Evolutionary conservation across 768 basidiomycete species (phyloP), one percentile per base, ranked within the genome.

Genomic region (Leccinum longicurvipes): DNA sequence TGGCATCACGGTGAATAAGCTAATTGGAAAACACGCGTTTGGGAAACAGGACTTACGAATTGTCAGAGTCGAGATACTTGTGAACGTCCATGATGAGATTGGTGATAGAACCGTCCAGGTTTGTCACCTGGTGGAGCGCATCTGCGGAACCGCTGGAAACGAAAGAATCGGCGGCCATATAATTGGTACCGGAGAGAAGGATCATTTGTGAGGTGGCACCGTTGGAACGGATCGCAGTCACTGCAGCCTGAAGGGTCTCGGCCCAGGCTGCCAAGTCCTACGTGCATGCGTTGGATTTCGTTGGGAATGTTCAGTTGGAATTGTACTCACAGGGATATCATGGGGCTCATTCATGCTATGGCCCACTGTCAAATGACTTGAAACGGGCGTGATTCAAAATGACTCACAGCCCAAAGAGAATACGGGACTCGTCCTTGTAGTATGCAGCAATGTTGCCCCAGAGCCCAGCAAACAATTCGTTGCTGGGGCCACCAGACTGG

Each of bases 301-400:
- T 31, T 14, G 25, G 8, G 24, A 28, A 46, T 4, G 0, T 14
- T 29, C 7, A 15, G 2, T 42, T 10, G 27, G 17, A 52, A 31
- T 32, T 34, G n/a, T 14, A 57, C 67, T 47, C 24, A 61, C 65
- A 9, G 80, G 79, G 3, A 82, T 65, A 63, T 85, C 81, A 58
- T 86, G 83, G 5, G 84, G 83, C 59, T 85, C 84, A 58, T 85
- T 85, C 82, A 85, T 83, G 25, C 79, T 81, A 25, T 14, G 4
- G 44, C 39, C n/a, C 15, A 4, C 32, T 42, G 25, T 57, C 12
- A 59, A 29, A 28, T 9, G 36, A 36, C 7, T 31, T 29, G 21
- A 24, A 48, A 50, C 11, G 10, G 19, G 29, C 5, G 0, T 3
- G 32, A 28, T 29, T 8, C 4, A 39, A 11, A 27, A 19, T 4